A percentile compares a stretch with the other conserved stretches of the same genome.
phyloP scores from a whole-genome alignment of 108 stramenopile species.

The Discostella pseudostelligera region DNA sequence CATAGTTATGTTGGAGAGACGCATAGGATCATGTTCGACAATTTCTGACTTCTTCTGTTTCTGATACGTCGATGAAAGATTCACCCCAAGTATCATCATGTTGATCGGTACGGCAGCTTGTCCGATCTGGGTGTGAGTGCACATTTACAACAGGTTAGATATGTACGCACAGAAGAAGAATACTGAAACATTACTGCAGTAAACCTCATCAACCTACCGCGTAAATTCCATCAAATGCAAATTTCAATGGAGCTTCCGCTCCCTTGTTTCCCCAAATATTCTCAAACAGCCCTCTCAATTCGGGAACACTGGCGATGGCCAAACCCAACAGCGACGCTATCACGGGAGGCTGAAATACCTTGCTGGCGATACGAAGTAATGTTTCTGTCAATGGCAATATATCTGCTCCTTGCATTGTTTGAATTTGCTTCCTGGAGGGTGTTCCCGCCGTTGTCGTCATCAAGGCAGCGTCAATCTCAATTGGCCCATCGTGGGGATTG shows the following conservation, averaged over 20 bases:
- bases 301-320: conserved; percentile 63
- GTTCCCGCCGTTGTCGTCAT: background rate
- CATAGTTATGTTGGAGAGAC: conserved; percentile 56
- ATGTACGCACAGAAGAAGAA: background rate
- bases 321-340: conserved; percentile 69
- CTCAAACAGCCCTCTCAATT: conserved; percentile 72
- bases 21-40: conserved; percentile 13
- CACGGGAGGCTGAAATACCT: conserved; percentile 80
- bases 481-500: conserved; percentile 2
- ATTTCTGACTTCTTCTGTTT: conserved; percentile 26
- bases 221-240: conserved; percentile 86
- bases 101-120: conserved; percentile 87
- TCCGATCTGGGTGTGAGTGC: conserved; percentile 45
- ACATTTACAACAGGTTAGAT: conserved; percentile 2
- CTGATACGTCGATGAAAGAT: conserved; percentile 63
- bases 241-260: conserved; percentile 72
- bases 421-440: conserved; percentile 22
- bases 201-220: conserved; percentile 22
- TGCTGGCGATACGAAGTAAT: conserved; percentile 30
- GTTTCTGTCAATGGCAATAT: conserved; percentile 39
- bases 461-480: background rate
- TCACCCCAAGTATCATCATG: conserved; percentile 86
- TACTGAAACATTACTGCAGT: background rate
- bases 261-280: conserved; percentile 58
- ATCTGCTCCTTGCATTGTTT: conserved; percentile 27